Conservation (phyloP, 2,329 filamentous ascomycete genomes). For the Ramularia collo-cygni region DNA sequence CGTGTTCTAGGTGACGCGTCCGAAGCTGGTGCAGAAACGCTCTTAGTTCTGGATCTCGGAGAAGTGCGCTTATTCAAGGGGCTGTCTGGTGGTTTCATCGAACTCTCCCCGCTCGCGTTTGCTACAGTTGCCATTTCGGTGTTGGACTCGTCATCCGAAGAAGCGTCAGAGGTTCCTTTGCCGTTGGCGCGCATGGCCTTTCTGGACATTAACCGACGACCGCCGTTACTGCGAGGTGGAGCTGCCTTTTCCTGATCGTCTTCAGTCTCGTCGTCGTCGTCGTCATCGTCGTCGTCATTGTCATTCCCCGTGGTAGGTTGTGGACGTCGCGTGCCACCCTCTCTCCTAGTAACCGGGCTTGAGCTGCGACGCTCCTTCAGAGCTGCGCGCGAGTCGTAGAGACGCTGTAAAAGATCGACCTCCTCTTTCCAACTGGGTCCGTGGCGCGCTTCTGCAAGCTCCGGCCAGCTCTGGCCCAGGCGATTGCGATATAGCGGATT, state of each 20-base stretch:
- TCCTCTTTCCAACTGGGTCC: slow-evolving; percentile 90
- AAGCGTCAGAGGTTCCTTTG: slow-evolving; percentile 24
- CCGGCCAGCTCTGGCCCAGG: slow-evolving; percentile 74
- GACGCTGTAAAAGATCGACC: slow-evolving; percentile 68
- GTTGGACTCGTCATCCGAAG: slow-evolving; percentile 20
- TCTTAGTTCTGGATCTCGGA: slow-evolving; percentile 24
- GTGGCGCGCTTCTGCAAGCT: slow-evolving; percentile 73
- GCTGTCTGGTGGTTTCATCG: slow-evolving; percentile 25
- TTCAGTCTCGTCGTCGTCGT: slow-evolving; percentile 16
- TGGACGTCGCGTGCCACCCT: slow-evolving; percentile 22
- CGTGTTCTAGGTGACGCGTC: slow-evolving; percentile 19
- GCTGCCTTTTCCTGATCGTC: slow-evolving; percentile 11
- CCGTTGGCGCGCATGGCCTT: slow-evolving; percentile 30
- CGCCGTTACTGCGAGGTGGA: slow-evolving; percentile 26
- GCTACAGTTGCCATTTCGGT: slow-evolving; percentile 17
- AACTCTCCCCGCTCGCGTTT: slow-evolving; percentile 11
- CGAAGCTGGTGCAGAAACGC: slow-evolving; percentile 19
- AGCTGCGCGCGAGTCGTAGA: slow-evolving; percentile 51
- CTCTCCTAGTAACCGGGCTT: slow-evolving; percentile 31
- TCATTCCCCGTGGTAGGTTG: too few relatives aligned
- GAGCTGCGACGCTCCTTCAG: slow-evolving; percentile 24
- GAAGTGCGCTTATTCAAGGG: slow-evolving; percentile 18
- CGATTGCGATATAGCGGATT: slow-evolving; percentile 70
- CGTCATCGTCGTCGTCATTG: too few relatives aligned
- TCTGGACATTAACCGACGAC: slow-evolving; percentile 29